These are phyloP conservation scores for Stromatinia cepivora DNA, from an alignment of 2,329 filamentous ascomycete species.

Conservation along the genomic window DNA sequence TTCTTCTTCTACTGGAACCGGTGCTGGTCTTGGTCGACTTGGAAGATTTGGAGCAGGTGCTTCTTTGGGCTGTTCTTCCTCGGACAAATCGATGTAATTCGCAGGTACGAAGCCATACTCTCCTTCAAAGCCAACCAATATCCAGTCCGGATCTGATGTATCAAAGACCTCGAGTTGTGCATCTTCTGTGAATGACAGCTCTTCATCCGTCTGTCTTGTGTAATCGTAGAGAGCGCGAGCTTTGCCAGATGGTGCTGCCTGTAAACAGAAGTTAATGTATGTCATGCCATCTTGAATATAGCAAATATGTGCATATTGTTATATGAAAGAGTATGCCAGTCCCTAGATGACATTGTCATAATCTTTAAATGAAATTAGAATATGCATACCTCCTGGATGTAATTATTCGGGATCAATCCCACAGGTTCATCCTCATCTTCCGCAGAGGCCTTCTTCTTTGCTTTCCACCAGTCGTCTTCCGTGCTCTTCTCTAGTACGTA, in stretches of 20 bases:
- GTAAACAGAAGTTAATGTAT: conserved; percentile 28
- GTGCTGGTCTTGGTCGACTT: conserved; percentile 40
- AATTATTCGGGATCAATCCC: conserved; percentile 78
- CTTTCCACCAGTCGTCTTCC: conserved; percentile 82
- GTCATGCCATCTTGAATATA: neutral
- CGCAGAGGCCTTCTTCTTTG: conserved; percentile 45
- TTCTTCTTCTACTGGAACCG: conserved; percentile 31
- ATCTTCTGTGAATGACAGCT: conserved; percentile 93
- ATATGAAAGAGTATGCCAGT: neutral
- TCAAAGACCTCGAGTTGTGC: conserved; percentile 82
- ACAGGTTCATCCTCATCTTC: conserved; percentile 43
- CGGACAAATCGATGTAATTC: conserved; percentile 83
- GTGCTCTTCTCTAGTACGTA: conserved; percentile 73
- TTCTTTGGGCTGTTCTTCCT: conserved; percentile 42
- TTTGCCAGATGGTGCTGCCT: conserved; percentile 66
- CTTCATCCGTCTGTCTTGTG: conserved; percentile 93
- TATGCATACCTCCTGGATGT: conserved; percentile 79
- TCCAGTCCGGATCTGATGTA: conserved; percentile 92
- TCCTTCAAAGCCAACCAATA: conserved; percentile 77
- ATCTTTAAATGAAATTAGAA: neutral
- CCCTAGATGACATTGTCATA: neutral
- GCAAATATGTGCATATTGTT: neutral
- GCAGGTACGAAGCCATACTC: conserved; percentile 94
- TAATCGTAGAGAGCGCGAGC: conserved; percentile 99
- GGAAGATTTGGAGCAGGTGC: conserved; percentile 41